Percentiles rank a stretch among this genome's conserved stretches.
phyloP scores from a whole-genome alignment of 75 land plant genomes.

The Isoetes taiwanensis region DNA sequence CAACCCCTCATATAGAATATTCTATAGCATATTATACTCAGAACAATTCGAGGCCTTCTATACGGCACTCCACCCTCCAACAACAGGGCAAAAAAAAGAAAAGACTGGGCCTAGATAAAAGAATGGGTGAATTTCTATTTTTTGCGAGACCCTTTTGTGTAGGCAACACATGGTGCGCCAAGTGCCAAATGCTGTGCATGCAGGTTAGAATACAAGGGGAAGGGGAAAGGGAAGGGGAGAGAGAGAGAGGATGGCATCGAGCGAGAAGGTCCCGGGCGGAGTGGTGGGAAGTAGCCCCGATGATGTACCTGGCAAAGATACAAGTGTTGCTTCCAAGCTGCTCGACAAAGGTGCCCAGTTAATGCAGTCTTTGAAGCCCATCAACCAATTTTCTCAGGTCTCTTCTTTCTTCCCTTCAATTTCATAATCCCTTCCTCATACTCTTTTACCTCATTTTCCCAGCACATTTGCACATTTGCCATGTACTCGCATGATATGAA shows the following conservation, averaged over 20 bases:
- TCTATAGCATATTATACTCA: too few relatives aligned
- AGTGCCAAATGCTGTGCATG: too few relatives aligned
- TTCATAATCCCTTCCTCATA: background rate
- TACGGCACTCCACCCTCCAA: too few relatives aligned
- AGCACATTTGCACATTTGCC: constrained; percentile 82
- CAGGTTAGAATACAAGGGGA: too few relatives aligned
- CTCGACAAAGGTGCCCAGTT: constrained; percentile 49
- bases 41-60: too few relatives aligned
- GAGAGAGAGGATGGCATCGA: constrained; percentile 57
- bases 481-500: constrained; percentile 68
- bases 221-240: constrained; percentile 8
- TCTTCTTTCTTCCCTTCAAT: background rate
- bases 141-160: too few relatives aligned
- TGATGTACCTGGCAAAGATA: constrained; percentile 40
- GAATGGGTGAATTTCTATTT: too few relatives aligned
- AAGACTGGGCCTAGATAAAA: too few relatives aligned
- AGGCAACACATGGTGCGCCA: too few relatives aligned
- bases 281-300: constrained; percentile 20
- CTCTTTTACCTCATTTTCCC: constrained; percentile 1
- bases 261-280: constrained; percentile 29
- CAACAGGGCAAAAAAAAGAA: too few relatives aligned
- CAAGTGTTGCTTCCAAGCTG: constrained; percentile 31
- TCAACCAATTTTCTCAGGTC: constrained; percentile 52
- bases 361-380: constrained; percentile 64
- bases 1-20: too few relatives aligned